phyloP scores from a whole-genome alignment of 1,284 basidiomycete genomes.

The Cryptococcus jaspeensis region DNA sequence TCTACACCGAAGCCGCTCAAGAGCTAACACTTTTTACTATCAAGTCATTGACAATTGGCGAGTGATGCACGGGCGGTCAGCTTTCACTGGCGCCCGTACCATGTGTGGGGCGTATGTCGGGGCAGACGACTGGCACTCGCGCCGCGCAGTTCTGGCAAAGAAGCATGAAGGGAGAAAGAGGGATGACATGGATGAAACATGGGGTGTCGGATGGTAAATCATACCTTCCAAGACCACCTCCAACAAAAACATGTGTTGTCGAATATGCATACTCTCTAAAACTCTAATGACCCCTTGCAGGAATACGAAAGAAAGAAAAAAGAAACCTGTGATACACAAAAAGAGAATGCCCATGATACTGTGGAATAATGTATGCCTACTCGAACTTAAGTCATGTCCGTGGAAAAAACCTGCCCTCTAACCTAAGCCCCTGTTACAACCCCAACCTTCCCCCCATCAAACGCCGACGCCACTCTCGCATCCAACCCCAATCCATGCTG shows the following conservation, averaged over 20 bases:
- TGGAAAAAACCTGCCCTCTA: background rate
- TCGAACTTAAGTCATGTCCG: background rate
- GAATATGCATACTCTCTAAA: background rate
- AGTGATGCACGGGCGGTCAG: constrained; percentile 87
- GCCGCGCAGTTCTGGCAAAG: constrained; percentile 61
- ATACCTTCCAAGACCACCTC: background rate
- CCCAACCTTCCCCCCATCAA: background rate
- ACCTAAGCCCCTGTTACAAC: background rate
- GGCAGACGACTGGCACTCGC: constrained; percentile 81
- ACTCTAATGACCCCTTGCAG: background rate
- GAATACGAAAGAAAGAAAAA: background rate
- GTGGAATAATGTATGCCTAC: background rate
- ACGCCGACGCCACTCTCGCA: background rate
- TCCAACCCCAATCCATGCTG: too few species aligned
- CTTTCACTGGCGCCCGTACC: constrained; percentile 79
- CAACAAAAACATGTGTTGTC: constrained; percentile 4
- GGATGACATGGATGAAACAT: constrained; percentile 13
- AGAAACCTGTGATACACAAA: background rate
- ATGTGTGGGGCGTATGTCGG: constrained; percentile 97
- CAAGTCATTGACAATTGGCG: constrained; percentile 90
- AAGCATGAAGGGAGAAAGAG: constrained; percentile 7
- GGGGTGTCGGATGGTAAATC: constrained; percentile 27
- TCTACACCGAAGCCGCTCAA: too few species aligned
- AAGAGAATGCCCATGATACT: background rate
- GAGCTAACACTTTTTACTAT: background rate